Evolutionary conservation across 768 basidiomycete genomes (phyloP).

Genomic region (Xerocomellus amylosporus): DNA sequence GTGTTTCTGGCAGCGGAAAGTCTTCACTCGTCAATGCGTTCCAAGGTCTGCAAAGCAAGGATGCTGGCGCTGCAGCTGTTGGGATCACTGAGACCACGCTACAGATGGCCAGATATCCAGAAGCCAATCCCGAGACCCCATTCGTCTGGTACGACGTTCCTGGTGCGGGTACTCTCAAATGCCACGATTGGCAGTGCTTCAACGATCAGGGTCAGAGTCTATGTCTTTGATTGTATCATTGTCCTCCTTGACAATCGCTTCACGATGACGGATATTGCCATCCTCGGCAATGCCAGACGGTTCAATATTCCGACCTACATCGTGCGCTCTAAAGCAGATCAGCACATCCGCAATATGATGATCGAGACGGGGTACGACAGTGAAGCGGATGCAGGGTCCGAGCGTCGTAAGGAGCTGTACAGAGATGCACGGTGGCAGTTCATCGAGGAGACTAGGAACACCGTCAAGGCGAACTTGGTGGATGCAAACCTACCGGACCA

Average conservation of each 20-base stretch:
- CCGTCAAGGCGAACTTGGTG: constrained; percentile 12
- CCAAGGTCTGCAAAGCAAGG: background rate
- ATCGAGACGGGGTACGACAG: background rate
- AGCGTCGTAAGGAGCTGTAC: constrained; percentile 1
- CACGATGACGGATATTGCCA: background rate
- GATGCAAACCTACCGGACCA: constrained; percentile 19
- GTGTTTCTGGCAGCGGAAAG: background rate
- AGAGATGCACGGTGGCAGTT: constrained; percentile 18
- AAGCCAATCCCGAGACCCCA: background rate
- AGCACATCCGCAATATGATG: background rate
- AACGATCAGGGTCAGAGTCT: background rate
- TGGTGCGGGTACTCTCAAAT: background rate
- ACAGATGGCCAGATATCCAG: background rate
- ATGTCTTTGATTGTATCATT: background rate
- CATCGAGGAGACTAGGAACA: constrained; percentile 18
- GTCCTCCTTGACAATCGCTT: background rate
- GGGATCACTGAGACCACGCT: background rate
- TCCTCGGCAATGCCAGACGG: background rate
- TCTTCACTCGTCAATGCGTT: background rate
- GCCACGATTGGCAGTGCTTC: background rate
- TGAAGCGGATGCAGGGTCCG: background rate
- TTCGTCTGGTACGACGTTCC: background rate
- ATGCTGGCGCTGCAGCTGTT: background rate
- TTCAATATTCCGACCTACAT: background rate
- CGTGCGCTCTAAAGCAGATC: background rate